phyloP scores from a whole-genome alignment of 495 filamentous ascomycete genomes.

The Penicillium soppii region DNA sequence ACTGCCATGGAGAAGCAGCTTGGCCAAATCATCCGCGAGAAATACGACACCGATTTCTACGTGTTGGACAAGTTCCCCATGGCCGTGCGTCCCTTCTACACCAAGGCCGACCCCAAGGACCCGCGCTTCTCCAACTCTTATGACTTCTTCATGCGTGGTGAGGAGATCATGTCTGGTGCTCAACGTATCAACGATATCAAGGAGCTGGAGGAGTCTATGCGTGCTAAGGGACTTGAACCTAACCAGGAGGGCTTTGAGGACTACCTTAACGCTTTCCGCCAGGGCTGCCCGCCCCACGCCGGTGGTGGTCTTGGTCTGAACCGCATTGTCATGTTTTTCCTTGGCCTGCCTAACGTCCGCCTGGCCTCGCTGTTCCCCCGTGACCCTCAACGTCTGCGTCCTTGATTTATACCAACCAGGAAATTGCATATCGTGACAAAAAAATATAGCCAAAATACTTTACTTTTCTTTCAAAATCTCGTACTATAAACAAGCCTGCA shows the following conservation, averaged over 20 bases:
- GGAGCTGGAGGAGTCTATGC: slow-evolving; percentile 67
- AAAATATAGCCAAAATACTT: neutral
- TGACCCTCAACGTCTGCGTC: slow-evolving; percentile 78
- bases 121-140: slow-evolving; percentile 76
- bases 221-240: slow-evolving; percentile 71
- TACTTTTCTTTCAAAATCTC: no score
- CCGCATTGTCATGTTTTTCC: slow-evolving; percentile 83
- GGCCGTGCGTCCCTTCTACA: slow-evolving; percentile 83
- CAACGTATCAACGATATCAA: slow-evolving; percentile 79
- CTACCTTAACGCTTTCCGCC: slow-evolving; percentile 78
- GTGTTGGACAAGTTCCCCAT: slow-evolving; percentile 90
- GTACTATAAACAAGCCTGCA: no score
- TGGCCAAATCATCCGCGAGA: slow-evolving; percentile 78
- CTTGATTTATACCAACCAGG: slow-evolving; percentile 39
- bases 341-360: slow-evolving; percentile 79
- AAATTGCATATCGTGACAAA: neutral
- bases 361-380: slow-evolving; percentile 77
- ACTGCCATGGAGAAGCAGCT: slow-evolving; percentile 88
- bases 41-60: slow-evolving; percentile 89
- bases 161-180: slow-evolving; percentile 85
- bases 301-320: slow-evolving; percentile 88
- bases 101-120: slow-evolving; percentile 71
- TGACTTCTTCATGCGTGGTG: slow-evolving; percentile 92
- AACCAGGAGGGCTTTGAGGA: slow-evolving; percentile 73
- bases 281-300: slow-evolving; percentile 77